Conservation (phyloP, 139 green algal genomes). For the Coccomyxa sp. region DNA sequence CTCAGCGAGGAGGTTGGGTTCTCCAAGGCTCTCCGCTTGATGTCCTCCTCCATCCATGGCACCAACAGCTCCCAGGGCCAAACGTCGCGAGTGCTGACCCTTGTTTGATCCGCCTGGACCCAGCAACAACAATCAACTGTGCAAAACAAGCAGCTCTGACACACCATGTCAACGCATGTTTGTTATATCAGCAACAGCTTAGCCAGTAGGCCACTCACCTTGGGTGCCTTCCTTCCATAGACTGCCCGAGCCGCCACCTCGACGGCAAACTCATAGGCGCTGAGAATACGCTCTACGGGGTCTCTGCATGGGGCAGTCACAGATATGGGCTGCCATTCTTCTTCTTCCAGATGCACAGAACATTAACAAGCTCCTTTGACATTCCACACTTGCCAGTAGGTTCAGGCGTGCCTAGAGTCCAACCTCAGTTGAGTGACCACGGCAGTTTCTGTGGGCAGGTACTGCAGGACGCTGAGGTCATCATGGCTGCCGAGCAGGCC, state of each 20-base stretch:
- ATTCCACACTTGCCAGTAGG: not conserved
- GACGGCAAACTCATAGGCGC: conserved; percentile 85
- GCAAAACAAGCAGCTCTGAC: not conserved
- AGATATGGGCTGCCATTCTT: conserved; percentile 30
- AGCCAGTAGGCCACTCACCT: not conserved
- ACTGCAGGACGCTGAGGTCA: conserved; percentile 76
- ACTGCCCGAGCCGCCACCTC: conserved; percentile 42
- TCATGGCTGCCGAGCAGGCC: conserved; percentile 79
- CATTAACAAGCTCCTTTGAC: not conserved
- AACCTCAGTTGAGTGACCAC: conserved; percentile 39
- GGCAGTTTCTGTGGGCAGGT: conserved; percentile 34
- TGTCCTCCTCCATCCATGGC: conserved; percentile 63
- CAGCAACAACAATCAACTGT: not conserved
- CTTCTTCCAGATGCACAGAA: not conserved
- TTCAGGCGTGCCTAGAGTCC: conserved; percentile 20
- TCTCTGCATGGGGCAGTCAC: conserved; percentile 46
- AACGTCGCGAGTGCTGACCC: conserved; percentile 72
- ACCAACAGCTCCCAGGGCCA: conserved; percentile 91
- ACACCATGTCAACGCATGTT: not conserved
- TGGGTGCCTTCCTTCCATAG: not conserved
- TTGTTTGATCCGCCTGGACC: conserved; percentile 11
- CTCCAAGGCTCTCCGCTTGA: conserved; percentile 10
- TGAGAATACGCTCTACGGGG: conserved; percentile 77
- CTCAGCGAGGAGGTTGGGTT: not conserved
- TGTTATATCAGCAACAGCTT: not conserved